Evolutionary conservation across 495 filamentous ascomycete species (phyloP).

Genomic region (Talaromyces adpressus): DNA sequence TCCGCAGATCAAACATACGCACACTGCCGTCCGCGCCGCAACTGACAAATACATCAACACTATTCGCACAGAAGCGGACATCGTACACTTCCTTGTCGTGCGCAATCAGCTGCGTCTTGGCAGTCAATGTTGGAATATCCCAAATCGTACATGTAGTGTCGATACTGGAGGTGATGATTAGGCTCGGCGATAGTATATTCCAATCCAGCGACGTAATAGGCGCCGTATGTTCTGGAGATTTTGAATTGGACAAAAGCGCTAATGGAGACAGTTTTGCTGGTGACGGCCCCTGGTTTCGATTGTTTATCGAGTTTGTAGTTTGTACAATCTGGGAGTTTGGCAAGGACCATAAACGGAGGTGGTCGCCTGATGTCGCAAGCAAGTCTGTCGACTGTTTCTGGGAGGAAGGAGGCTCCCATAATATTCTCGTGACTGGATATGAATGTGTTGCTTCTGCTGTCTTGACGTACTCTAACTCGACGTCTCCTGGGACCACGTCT

Average conservation of each 20-base stretch:
- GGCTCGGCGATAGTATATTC: conserved; percentile 91
- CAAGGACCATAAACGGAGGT: conserved; percentile 91
- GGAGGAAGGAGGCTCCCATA: conserved; percentile 97
- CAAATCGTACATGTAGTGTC: conserved; percentile 99
- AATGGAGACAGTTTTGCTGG: conserved; percentile 87
- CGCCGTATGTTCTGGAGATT: conserved; percentile 95
- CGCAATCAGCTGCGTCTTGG: conserved; percentile 96
- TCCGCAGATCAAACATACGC: conserved; percentile 96
- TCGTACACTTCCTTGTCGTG: conserved; percentile 99
- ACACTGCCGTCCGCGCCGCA: conserved; percentile 98
- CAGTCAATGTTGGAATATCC: conserved; percentile 97
- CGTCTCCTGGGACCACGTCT: conserved; percentile 60
- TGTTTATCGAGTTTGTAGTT: conserved; percentile 65
- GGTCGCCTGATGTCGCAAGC: conserved; percentile 92
- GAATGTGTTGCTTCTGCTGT: conserved; percentile 97
- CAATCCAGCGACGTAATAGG: conserved; percentile 95
- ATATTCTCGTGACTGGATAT: conserved; percentile 89
- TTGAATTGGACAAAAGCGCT: conserved; percentile 91
- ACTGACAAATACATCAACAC: conserved; percentile 93
- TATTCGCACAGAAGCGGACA: conserved; percentile 93
- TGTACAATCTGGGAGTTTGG: conserved; percentile 43
- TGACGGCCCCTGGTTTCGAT: conserved; percentile 51
- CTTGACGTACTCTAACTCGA: conserved; percentile 82
- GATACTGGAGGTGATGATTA: conserved; percentile 98
- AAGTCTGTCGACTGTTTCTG: conserved; percentile 96